Conservation (phyloP, 495 filamentous ascomycete species). For the Chaetomium tenue region DNA sequence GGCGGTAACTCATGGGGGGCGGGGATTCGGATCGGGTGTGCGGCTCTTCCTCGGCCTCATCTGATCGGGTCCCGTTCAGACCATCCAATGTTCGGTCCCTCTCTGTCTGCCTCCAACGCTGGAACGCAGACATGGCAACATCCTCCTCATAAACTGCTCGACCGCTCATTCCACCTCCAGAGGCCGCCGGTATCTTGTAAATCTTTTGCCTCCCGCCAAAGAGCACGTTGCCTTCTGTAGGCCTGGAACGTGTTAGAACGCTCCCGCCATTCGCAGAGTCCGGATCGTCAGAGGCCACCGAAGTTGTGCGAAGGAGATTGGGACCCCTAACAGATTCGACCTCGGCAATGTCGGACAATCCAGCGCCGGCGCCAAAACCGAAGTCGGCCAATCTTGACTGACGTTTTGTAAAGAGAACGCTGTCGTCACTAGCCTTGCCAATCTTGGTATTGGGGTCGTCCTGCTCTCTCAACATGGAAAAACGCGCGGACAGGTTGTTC, state of each 20-base stretch:
- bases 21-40: constrained; percentile 58
- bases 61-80: constrained; percentile 35
- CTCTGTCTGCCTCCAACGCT: constrained; percentile 57
- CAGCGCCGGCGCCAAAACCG: constrained; percentile 45
- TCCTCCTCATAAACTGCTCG: constrained; percentile 84
- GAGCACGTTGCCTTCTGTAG: constrained; percentile 85
- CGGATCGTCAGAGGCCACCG: constrained; percentile 68
- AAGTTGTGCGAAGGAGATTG: constrained; percentile 46
- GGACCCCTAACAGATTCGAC: constrained; percentile 70
- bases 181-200: constrained; percentile 74
- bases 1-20: constrained; percentile 60
- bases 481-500: constrained; percentile 90
- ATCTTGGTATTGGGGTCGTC: constrained; percentile 84
- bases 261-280: constrained; percentile 53
- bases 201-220: constrained; percentile 97
- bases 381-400: constrained; percentile 66
- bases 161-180: constrained; percentile 58
- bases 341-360: constrained; percentile 84
- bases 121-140: constrained; percentile 75
- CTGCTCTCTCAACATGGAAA: constrained; percentile 94
- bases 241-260: constrained; percentile 80
- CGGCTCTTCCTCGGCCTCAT: constrained; percentile 42
- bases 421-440: constrained; percentile 92
- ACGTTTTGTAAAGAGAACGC: constrained; percentile 79
- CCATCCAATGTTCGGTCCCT: constrained; percentile 54